Percentiles rank a stretch among this genome's conserved stretches.
Conservation (phyloP, 257 asterid species). For the Agastache rugosa region DNA sequence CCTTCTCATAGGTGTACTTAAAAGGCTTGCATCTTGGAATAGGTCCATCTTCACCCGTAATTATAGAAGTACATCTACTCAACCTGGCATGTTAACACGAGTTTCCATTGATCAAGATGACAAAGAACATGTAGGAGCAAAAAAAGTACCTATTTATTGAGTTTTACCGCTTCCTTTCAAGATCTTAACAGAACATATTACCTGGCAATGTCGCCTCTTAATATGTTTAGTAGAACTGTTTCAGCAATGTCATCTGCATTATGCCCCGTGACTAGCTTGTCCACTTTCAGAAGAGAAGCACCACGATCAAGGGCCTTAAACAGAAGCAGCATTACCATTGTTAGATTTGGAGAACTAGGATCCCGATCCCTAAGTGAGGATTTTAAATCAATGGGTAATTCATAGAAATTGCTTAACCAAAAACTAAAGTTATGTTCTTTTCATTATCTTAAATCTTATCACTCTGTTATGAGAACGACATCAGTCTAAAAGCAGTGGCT, state of each 20-base stretch:
- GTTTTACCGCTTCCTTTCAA: neutral
- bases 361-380: neutral
- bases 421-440: neutral
- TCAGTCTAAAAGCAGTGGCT: neutral
- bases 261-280: slow-evolving; percentile 96
- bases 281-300: slow-evolving; percentile 91
- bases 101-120: slow-evolving; percentile 22
- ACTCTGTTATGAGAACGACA: slow-evolving; percentile 28
- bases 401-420: neutral
- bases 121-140: neutral
- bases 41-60: slow-evolving; percentile 98
- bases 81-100: slow-evolving; percentile 55
- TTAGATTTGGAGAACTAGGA: neutral
- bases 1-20: slow-evolving; percentile 98
- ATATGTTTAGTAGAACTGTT: slow-evolving; percentile 90
- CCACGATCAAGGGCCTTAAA: slow-evolving; percentile 98
- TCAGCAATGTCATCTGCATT: slow-evolving; percentile 99
- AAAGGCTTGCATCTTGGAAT: slow-evolving; percentile 99
- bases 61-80: slow-evolving; percentile 90
- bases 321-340: slow-evolving; percentile 28
- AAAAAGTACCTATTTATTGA: neutral
- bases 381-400: slow-evolving; percentile 11
- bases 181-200: slow-evolving; percentile 38
- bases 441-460: slow-evolving; percentile 20
- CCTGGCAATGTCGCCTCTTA: slow-evolving; percentile 99